These are phyloP conservation scores for Malus sylvestris DNA, from an alignment of 306 rosid genomes.

Conservation along the genomic window DNA sequence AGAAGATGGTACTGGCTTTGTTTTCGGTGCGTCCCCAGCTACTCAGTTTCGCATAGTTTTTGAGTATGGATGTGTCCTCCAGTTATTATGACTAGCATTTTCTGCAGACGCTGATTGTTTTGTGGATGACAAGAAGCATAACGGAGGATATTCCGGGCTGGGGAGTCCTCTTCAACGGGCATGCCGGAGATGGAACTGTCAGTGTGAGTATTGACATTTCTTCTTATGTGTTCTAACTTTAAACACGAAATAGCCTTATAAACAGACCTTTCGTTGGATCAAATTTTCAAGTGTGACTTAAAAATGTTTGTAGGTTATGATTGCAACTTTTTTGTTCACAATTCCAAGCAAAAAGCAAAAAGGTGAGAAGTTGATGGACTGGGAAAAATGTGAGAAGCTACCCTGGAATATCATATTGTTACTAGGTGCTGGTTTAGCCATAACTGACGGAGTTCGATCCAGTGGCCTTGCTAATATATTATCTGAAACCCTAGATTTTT, in stretches of 20 bases:
- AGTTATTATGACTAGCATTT: background rate
- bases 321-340: slow-evolving; percentile 69
- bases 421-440: slow-evolving; percentile 85
- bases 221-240: background rate
- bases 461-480: slow-evolving; percentile 72
- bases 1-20: slow-evolving; percentile 68
- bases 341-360: slow-evolving; percentile 66
- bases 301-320: slow-evolving; percentile 45
- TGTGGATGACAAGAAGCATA: slow-evolving; percentile 92
- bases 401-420: slow-evolving; percentile 82
- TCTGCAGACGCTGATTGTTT: slow-evolving; percentile 52
- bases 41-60: no score
- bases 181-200: slow-evolving; percentile 78
- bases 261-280: background rate
- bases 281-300: background rate
- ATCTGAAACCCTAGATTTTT: slow-evolving; percentile 46
- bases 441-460: slow-evolving; percentile 75
- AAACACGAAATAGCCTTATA: no score
- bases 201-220: slow-evolving; percentile 45
- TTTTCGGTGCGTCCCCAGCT: slow-evolving; percentile 49
- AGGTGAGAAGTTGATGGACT: slow-evolving; percentile 83
- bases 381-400: slow-evolving; percentile 83
- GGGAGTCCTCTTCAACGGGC: slow-evolving; percentile 71
- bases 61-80: no score
- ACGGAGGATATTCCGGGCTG: slow-evolving; percentile 89